Conservation (phyloP, 2,329 filamentous ascomycete genomes). For the Colletotrichum lupini region DNA sequence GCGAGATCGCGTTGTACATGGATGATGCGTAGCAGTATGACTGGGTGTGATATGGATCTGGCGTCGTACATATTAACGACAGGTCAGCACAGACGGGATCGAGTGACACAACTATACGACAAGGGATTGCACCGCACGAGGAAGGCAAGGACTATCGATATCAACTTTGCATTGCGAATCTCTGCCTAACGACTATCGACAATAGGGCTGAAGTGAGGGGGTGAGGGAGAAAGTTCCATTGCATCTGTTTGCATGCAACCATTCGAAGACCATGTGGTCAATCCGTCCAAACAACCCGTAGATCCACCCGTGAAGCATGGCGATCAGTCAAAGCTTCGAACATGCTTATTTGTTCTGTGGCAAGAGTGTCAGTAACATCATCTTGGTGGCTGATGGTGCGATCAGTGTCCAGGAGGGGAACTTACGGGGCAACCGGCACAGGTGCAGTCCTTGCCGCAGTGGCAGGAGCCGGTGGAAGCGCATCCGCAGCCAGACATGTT, state of each 20-base stretch:
- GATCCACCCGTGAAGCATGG: not conserved
- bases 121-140: not conserved
- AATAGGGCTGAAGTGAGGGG: not conserved
- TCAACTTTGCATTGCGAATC: not conserved
- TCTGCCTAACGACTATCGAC: not conserved
- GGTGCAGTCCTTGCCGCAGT: slow-evolving; percentile 55
- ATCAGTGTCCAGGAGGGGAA: slow-evolving; percentile 28
- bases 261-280: not conserved
- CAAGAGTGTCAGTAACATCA: not conserved
- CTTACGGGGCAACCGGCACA: slow-evolving; percentile 57
- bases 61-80: not conserved
- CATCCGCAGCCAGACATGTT: slow-evolving; percentile 58
- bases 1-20: not conserved
- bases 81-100: not conserved
- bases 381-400: not conserved
- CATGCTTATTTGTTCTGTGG: slow-evolving; percentile 28
- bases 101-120: not conserved
- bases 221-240: not conserved
- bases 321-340: not conserved
- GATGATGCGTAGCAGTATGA: not conserved
- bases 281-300: not conserved
- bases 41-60: not conserved
- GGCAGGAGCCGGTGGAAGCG: slow-evolving; percentile 52
- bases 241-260: not conserved
- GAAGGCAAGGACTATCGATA: not conserved